Base-by-base conservation (phyloP, 129 eudicot genomes). In the Pulicaria dysenterica region DNA sequence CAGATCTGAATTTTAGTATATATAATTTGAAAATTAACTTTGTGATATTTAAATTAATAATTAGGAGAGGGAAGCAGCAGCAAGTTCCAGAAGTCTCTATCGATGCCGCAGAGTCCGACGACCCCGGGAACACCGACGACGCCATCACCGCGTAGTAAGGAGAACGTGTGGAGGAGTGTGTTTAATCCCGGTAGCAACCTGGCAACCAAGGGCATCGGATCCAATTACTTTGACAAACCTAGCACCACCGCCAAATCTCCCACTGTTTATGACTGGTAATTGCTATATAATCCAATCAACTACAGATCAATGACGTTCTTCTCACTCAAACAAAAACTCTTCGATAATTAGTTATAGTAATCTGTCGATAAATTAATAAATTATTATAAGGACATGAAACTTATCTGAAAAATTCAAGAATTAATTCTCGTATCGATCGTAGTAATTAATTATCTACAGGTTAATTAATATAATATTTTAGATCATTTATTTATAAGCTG, bases 141-240 rank as follows among this genome's bases (percentile, higher is more conserved):
- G 5, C 83, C 86, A 57, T 67, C 95, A 36, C 83, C 95, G 77
- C 85, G 84, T 31, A 89, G 84, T 31, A 89, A 78, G 74, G 96
- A 93, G 3, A 94, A 90, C 64, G 93, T 94, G 83, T 90, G 98
- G 98, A 85, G 98, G 91, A 94, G 98, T 46, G 96, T 94, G 77
- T 87, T 90, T 76, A 54, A 94, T 72, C 98, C 96, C 6, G 96
- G 96, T 19, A 90, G 97, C 73, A 94, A 94, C 77, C 71, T 75
- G 0, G 96, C 96, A 31, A 87, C 92, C 36, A 90, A 72, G 80
- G 62, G 61, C n/a, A 51, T 87, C 53, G 98, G 98, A 7, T 72
- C 87, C 47, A 79, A 81, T 24, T 43, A 70, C 78, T 90, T 87
- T 49, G 98, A 93, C 79, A 87, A 84, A 45, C 92, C 98, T 3